A percentile compares a stretch with the other conserved stretches of the same genome.
phyloP scores from a whole-genome alignment of 2,329 filamentous ascomycete species.

The Cladosporium sp. region DNA sequence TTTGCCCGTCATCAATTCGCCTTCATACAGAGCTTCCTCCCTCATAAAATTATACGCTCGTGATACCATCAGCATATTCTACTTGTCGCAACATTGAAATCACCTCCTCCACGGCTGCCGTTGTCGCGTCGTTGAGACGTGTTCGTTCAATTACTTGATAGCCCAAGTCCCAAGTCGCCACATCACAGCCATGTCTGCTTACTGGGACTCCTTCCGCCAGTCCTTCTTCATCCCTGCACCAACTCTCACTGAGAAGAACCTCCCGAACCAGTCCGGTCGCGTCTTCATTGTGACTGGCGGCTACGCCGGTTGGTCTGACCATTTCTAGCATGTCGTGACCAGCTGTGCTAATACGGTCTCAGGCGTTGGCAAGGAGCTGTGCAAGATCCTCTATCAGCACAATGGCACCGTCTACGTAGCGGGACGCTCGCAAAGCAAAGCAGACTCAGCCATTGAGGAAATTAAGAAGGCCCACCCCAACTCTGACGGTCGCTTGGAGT shows the following conservation, averaged over 20 bases:
- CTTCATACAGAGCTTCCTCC: too few species aligned
- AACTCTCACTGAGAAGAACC: slow-evolving; percentile 39
- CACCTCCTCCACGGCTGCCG: not conserved
- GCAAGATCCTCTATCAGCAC: slow-evolving; percentile 50
- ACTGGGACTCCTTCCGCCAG: slow-evolving; percentile 19
- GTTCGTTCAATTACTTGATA: not conserved
- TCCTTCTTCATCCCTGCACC: slow-evolving; percentile 32
- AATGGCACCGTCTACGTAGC: slow-evolving; percentile 56
- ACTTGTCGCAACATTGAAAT: not conserved
- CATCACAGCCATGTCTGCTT: slow-evolving; percentile 8
- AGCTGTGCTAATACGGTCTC: not conserved
- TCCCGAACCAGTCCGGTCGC: slow-evolving; percentile 40
- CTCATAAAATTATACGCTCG: too few species aligned
- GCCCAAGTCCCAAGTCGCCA: not conserved
- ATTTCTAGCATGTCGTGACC: not conserved
- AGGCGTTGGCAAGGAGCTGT: slow-evolving; percentile 49
- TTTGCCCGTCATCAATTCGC: not conserved
- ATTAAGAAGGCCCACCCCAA: slow-evolving; percentile 37
- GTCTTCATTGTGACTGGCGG: slow-evolving; percentile 53
- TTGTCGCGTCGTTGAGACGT: not conserved
- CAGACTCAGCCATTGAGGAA: slow-evolving; percentile 40
- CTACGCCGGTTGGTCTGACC: slow-evolving; percentile 31
- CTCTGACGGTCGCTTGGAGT: slow-evolving; percentile 40
- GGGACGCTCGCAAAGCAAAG: slow-evolving; percentile 46
- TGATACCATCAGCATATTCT: not conserved